Percentiles rank a stretch among this genome's conserved stretches.
These are phyloP conservation scores for Chamaecyparis obtusa DNA, from an alignment of 75 land plant genomes.

Conservation along the genomic window DNA sequence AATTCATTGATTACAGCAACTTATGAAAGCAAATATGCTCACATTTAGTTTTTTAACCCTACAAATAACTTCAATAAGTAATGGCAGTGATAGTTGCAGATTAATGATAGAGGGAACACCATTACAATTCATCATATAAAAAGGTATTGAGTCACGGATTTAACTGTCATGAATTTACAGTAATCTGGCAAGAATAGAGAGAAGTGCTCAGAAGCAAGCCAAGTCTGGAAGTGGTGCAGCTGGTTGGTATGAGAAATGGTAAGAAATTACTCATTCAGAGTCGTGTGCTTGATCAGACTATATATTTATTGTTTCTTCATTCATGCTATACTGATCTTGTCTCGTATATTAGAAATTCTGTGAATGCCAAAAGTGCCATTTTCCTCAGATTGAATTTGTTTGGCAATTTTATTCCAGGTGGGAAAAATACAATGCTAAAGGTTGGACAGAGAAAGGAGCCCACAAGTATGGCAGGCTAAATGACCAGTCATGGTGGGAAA, in stretches of 20 bases:
- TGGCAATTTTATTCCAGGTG: conserved; percentile 55
- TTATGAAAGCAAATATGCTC: neutral
- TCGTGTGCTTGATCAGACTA: neutral
- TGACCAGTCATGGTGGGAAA: conserved; percentile 99
- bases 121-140: neutral
- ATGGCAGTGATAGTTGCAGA: neutral
- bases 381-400: neutral
- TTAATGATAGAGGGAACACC: neutral
- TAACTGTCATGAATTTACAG: conserved; percentile 32
- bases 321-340: neutral
- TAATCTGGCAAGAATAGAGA: conserved; percentile 93
- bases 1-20: neutral
- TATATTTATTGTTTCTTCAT: neutral
- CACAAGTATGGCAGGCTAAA: conserved; percentile 93
- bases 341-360: neutral
- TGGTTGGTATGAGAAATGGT: conserved; percentile 99
- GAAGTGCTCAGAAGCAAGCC: conserved; percentile 96
- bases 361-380: neutral
- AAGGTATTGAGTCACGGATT: neutral
- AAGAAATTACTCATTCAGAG: conserved; percentile 14
- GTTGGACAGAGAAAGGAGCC: conserved; percentile 98
- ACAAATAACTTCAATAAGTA: neutral
- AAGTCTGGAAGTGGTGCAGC: conserved; percentile 87
- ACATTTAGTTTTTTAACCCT: neutral
- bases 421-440: conserved; percentile 98